phyloP scores from a whole-genome alignment of 345 rosid species.

The Trapa bicornis region DNA sequence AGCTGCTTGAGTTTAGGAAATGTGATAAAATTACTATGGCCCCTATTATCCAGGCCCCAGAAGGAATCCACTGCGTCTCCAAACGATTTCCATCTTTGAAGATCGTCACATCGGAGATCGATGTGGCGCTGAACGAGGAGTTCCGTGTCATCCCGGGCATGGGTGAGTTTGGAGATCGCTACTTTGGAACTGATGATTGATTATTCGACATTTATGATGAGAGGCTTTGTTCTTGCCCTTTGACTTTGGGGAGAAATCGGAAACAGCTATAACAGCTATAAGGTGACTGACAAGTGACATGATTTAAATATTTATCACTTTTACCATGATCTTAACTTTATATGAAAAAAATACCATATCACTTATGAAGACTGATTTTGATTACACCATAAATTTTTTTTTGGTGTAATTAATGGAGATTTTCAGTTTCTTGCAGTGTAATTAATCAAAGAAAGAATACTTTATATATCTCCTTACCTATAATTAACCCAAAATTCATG shows the following conservation, averaged over 20 bases:
- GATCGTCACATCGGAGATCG: slow-evolving; percentile 94
- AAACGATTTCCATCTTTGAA: slow-evolving; percentile 73
- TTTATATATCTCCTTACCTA: too few relatives aligned
- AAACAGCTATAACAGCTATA: background rate
- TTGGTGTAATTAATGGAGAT: too few relatives aligned
- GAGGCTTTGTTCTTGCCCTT: background rate
- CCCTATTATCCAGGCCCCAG: slow-evolving; percentile 55
- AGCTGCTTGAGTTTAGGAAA: background rate
- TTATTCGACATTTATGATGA: background rate
- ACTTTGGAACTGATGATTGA: slow-evolving; percentile 94
- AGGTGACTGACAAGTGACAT: too few relatives aligned
- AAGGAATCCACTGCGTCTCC: slow-evolving; percentile 88
- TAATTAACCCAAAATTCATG: too few relatives aligned
- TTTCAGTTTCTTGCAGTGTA: too few relatives aligned
- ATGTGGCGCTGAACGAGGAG: slow-evolving; percentile 68
- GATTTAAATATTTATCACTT: too few relatives aligned
- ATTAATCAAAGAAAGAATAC: too few relatives aligned
- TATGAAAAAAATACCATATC: too few relatives aligned
- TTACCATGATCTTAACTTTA: too few relatives aligned
- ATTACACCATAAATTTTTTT: too few relatives aligned
- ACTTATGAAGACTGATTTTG: too few relatives aligned
- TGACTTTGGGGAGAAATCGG: background rate
- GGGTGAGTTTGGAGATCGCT: slow-evolving; percentile 98
- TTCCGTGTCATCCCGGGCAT: slow-evolving; percentile 90
- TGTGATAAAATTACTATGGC: background rate